Evolutionary conservation across 495 filamentous ascomycete genomes (phyloP).

Genomic region (Aspergillus olivimuriae): DNA sequence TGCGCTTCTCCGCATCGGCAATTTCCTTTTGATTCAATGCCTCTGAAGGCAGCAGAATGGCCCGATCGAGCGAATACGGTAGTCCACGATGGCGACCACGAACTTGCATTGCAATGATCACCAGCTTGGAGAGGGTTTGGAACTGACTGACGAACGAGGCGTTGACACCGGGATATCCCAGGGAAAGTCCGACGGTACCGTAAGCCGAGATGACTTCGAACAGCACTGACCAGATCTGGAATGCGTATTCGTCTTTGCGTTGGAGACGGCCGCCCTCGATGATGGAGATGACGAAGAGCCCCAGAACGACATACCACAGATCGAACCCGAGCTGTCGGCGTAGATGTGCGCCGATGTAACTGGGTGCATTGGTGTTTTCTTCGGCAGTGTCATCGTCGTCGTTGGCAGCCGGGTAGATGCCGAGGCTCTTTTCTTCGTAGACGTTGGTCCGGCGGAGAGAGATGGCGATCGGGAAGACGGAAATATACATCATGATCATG

Average conservation of each 20-base stretch:
- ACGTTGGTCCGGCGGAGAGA: slow-evolving; percentile 90
- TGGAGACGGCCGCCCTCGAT: slow-evolving; percentile 64
- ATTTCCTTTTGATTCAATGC: slow-evolving; percentile 64
- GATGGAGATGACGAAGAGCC: slow-evolving; percentile 81
- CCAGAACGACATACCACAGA: slow-evolving; percentile 88
- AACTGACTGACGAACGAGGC: slow-evolving; percentile 79
- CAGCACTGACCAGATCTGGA: slow-evolving; percentile 74
- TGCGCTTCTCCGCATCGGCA: slow-evolving; percentile 47
- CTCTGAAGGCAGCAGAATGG: slow-evolving; percentile 78
- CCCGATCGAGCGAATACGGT: slow-evolving; percentile 86
- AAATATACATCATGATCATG: slow-evolving; percentile 99
- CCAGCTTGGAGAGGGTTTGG: slow-evolving; percentile 72
- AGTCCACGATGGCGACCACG: slow-evolving; percentile 88
- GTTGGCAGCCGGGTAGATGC: slow-evolving; percentile 54
- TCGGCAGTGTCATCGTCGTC: slow-evolving; percentile 38
- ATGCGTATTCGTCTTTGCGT: slow-evolving; percentile 49
- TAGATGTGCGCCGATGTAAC: slow-evolving; percentile 82
- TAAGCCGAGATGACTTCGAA: slow-evolving; percentile 93
- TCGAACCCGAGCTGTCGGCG: slow-evolving; percentile 89
- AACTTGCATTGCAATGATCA: slow-evolving; percentile 90
- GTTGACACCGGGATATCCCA: slow-evolving; percentile 71
- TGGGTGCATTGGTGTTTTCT: slow-evolving; percentile 53
- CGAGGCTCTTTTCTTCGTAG: slow-evolving; percentile 90
- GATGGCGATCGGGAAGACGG: slow-evolving; percentile 91
- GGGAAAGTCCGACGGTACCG: slow-evolving; percentile 84